A percentile compares a stretch with the other conserved stretches of the same genome.
These are phyloP conservation scores for Penicillium brevicompactum DNA, from an alignment of 2,329 filamentous ascomycete genomes.

Conservation along the genomic window DNA sequence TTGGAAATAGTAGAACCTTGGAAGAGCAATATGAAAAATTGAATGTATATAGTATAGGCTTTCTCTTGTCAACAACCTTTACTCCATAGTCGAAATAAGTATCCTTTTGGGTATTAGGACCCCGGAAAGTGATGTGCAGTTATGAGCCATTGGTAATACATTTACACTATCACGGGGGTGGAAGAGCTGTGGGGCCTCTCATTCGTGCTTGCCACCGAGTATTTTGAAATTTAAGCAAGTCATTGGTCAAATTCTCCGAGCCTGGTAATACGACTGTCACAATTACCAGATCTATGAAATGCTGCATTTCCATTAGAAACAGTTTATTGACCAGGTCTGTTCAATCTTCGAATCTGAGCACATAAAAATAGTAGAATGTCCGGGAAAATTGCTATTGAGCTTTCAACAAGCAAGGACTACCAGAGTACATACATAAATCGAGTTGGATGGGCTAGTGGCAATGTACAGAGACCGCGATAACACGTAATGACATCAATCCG, in stretches of 20 bases:
- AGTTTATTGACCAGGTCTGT: not conserved
- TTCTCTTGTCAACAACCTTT: no score
- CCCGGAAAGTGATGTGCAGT: no score
- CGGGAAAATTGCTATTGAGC: not conserved
- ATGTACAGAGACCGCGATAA: no score
- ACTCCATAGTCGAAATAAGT: no score
- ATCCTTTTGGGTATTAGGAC: no score
- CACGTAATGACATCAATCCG: slow-evolving; percentile 19
- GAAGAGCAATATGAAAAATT: no score
- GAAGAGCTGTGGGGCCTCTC: rapidly evolving
- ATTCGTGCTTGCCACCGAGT: not conserved
- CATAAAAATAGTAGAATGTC: not conserved
- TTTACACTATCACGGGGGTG: slow-evolving; percentile 7
- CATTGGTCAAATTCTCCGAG: not conserved
- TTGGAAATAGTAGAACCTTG: no score
- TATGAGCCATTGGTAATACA: slow-evolving; percentile 1
- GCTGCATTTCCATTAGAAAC: not conserved
- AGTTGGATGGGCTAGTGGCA: not conserved
- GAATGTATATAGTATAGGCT: no score
- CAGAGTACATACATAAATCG: not conserved
- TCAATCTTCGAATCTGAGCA: not conserved
- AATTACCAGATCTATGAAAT: slow-evolving; percentile 5
- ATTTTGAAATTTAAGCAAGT: rapidly evolving
- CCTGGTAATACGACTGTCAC: not conserved
- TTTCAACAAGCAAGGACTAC: not conserved